Evolutionary conservation across 2,329 filamentous ascomycete species (phyloP).

Genomic region (Apiospora sp.): DNA sequence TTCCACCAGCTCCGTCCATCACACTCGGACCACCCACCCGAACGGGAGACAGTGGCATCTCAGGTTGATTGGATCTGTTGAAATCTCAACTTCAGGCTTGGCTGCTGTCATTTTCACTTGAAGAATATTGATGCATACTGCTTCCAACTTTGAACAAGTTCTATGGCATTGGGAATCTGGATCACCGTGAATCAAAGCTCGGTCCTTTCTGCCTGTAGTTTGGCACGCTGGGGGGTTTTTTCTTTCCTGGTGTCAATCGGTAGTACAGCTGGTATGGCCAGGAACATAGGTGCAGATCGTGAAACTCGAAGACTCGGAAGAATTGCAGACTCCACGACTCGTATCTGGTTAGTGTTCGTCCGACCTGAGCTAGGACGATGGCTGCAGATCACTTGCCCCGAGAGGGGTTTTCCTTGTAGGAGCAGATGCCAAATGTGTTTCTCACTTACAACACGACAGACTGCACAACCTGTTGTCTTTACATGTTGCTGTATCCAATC

Average conservation of each 20-base stretch:
- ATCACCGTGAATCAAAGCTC: neutral
- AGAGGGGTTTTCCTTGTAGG: neutral
- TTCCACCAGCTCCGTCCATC: constrained; percentile 5
- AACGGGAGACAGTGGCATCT: neutral
- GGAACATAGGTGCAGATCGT: constrained; percentile 9
- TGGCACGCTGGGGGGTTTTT: neutral
- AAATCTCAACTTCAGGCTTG: neutral
- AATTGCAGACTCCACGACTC: constrained; percentile 16
- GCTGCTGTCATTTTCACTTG: neutral
- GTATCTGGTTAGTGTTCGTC: constrained; percentile 1
- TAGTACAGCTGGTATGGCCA: neutral
- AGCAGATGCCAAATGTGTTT: neutral
- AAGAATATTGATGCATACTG: too few species aligned
- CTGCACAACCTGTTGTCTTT: neutral
- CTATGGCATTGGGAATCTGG: neutral
- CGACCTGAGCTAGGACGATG: neutral
- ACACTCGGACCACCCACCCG: neutral
- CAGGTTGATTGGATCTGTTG: neutral
- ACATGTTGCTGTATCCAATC: neutral
- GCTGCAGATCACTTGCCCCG: neutral
- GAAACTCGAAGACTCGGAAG: constrained; percentile 14
- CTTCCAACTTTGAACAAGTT: neutral
- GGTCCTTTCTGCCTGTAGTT: neutral
- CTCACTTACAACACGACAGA: neutral
- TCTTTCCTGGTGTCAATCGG: neutral